Base-by-base conservation (phyloP, 2,329 filamentous ascomycete species). In the Aspergillus oerlinghausenensis region DNA sequence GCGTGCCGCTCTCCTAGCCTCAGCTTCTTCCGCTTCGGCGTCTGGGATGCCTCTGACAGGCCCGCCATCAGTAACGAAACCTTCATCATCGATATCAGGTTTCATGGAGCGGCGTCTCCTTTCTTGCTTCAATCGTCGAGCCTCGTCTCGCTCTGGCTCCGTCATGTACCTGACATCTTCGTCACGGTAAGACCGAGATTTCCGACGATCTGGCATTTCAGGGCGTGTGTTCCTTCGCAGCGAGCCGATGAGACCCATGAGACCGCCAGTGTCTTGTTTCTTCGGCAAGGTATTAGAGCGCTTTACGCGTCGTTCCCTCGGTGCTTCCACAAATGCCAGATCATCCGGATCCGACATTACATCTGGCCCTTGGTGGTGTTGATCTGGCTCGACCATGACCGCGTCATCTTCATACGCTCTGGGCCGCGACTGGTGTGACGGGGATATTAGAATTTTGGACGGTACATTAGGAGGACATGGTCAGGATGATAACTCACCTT, bases 181-280 rank as follows among this genome's bases (percentile, higher is more conserved):
- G 21, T 75, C 73, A 21, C 71, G 72, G 50, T 69, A 65, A 26
- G 71, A 69, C 25, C 72, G 70, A 29, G 73, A 73, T 52, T 71
- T 75, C 10, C 67, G 67, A 28, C 72, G 68, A 35, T 76, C 72
- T 21, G 71, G 67, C 45, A 66, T 59, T 17, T 75, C 74, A 4
- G 69, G 65, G 7, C 67, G 65, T 2, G 67, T 58, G 28, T 63
- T 64, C 52, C 72, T 74, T 26, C 72, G 67, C 26, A 76, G 56
- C 2, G 73, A 74, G 8, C 84, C 84, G 62, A 92, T 85, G 5
- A 91, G 77, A n/a, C 82, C 81, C 75, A 84, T 82, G 17, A 86
- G 71, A 23, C 83, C 81, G 55, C 77, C 75, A 54, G 64, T 63
- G 55, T 80, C 80, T 52, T 84, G 73, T 67, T 86, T 88, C 69